Conservation (phyloP, 2,329 filamentous ascomycete species). For the Rhytidhysteron rufulum region DNA sequence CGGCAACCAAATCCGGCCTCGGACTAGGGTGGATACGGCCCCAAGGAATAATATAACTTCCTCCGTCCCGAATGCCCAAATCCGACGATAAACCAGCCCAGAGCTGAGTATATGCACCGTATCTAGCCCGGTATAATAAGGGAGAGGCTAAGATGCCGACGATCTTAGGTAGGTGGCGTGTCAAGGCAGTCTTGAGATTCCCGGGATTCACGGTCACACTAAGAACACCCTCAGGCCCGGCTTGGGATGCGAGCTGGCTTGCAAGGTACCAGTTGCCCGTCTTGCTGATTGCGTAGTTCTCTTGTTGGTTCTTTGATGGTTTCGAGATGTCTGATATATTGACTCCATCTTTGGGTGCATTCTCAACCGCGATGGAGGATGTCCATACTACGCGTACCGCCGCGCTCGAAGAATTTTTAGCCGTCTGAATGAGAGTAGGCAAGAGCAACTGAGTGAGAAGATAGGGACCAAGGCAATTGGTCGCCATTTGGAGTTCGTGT, state of each 20-base stretch:
- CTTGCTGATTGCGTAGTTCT: not conserved
- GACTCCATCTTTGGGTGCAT: not conserved
- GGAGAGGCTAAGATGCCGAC: not conserved
- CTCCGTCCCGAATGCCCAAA: not conserved
- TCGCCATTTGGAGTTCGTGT: conserved; percentile 29
- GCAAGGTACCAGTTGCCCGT: not conserved
- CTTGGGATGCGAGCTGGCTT: not conserved
- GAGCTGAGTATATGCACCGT: conserved; percentile 1
- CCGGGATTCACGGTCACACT: conserved; percentile 19
- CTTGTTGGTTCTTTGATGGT: not conserved
- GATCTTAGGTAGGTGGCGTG: not conserved
- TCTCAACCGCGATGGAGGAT: conserved; percentile 1
- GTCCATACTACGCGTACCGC: conserved; percentile 14
- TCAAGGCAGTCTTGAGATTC: conserved; percentile 1
- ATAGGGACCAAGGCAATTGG: conserved; percentile 30
- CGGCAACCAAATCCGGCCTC: conserved; percentile 1
- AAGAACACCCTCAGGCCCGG: conserved; percentile 4
- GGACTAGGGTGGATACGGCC: conserved; percentile 1
- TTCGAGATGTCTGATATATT: not conserved
- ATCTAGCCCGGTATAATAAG: not conserved
- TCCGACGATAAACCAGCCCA: not conserved
- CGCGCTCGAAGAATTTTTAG: conserved; percentile 7
- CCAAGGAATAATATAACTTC: conserved; percentile 2
- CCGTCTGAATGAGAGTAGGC: conserved; percentile 21
- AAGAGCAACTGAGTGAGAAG: conserved; percentile 29